Evolutionary conservation across 352 stramenopile species (phyloP).

Genomic region (Thalassiosira pacifica): DNA sequence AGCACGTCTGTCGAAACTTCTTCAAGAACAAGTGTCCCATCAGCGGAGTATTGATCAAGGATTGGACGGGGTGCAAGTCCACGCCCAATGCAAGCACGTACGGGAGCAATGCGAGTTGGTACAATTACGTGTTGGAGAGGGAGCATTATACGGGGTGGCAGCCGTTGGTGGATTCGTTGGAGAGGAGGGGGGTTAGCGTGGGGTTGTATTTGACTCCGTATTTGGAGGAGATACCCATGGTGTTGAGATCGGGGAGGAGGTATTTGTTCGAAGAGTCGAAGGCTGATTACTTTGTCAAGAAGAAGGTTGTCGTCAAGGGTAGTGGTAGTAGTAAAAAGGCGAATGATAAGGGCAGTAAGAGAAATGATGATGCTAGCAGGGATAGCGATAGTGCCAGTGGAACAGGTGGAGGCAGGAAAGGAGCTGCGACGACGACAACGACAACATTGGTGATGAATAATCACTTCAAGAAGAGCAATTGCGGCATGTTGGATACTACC

Average conservation of each 20-base stretch:
- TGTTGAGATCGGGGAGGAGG: conserved; percentile 53
- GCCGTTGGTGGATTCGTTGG: conserved; percentile 49
- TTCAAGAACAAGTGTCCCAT: conserved; percentile 28
- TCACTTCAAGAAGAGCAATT: conserved; percentile 27
- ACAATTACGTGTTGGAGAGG: conserved; percentile 63
- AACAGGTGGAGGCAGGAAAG: conserved; percentile 22
- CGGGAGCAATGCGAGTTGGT: conserved; percentile 45
- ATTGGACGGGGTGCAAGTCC: conserved; percentile 57
- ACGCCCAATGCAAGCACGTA: neutral
- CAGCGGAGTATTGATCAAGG: conserved; percentile 54
- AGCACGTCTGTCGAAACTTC: conserved; percentile 33
- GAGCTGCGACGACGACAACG: neutral
- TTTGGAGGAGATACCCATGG: conserved; percentile 59
- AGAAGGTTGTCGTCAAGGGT: neutral
- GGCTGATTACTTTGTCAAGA: conserved; percentile 52
- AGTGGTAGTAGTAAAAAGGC: conserved; percentile 9
- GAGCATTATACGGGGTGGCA: conserved; percentile 58
- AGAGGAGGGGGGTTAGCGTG: conserved; percentile 40
- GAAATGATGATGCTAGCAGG: neutral
- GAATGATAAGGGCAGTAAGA: neutral
- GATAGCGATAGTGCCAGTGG: neutral
- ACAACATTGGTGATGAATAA: conserved; percentile 20
- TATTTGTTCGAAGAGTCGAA: conserved; percentile 56
- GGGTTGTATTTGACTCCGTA: conserved; percentile 60
- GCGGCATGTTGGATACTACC: conserved; percentile 50